These are phyloP conservation scores for Cladosporium sp. DNA, from an alignment of 2,329 filamentous ascomycete species.

Conservation along the genomic window DNA sequence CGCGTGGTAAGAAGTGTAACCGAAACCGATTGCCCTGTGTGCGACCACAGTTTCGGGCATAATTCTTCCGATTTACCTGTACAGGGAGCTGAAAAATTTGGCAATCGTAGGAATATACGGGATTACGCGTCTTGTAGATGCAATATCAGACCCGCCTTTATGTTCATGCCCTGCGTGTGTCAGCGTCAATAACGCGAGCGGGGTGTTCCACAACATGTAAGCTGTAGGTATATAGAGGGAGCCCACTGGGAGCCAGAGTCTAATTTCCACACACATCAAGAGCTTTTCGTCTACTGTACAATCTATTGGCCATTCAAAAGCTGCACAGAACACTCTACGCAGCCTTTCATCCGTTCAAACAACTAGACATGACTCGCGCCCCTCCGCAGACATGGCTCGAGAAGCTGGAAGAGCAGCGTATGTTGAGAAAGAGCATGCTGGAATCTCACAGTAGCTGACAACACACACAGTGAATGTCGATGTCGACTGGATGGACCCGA, in stretches of 20 bases:
- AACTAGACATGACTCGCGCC: conserved; percentile 18
- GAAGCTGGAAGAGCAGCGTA: conserved; percentile 23
- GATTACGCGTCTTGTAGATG: background rate
- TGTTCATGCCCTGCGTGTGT: conserved; percentile 1
- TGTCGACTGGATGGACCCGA: conserved; percentile 27
- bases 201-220: background rate
- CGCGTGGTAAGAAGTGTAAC: background rate
- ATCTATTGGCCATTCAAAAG: background rate
- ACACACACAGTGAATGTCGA: conserved; percentile 22
- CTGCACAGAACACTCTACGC: background rate
- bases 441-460: background rate
- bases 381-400: conserved; percentile 24
- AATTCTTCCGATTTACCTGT: background rate
- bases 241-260: background rate
- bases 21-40: background rate
- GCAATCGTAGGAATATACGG: background rate
- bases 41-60: background rate
- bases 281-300: background rate
- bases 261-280: background rate
- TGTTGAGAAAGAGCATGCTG: background rate
- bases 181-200: background rate
- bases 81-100: background rate
- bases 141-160: background rate
- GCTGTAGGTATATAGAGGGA: background rate
- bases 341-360: background rate